Conservation (phyloP, 352 stramenopile species). For the Phytophthora hybrid region DNA sequence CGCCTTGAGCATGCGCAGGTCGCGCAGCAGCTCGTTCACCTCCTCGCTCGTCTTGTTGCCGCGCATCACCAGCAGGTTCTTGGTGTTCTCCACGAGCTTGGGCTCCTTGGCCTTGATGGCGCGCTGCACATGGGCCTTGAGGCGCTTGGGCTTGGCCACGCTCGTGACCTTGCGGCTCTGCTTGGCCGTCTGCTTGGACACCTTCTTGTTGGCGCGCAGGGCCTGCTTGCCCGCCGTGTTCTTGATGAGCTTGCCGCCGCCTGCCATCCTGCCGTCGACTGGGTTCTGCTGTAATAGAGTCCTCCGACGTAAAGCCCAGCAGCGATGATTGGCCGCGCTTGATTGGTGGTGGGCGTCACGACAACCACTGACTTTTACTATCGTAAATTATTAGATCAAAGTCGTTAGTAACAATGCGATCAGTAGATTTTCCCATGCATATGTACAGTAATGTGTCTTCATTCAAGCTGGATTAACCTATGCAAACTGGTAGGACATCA, state of each 20-base stretch:
- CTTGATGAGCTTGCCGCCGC: slow-evolving; percentile 74
- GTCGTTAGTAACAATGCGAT: not conserved
- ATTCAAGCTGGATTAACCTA: too few species aligned
- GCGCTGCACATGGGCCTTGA: slow-evolving; percentile 84
- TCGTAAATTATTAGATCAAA: not conserved
- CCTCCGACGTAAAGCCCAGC: too few species aligned
- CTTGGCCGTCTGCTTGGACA: slow-evolving; percentile 73
- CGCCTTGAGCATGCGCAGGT: slow-evolving; percentile 90
- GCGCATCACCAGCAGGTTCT: slow-evolving; percentile 89
- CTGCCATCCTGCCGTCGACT: slow-evolving; percentile 54
- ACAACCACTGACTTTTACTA: not conserved
- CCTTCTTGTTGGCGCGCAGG: slow-evolving; percentile 70
- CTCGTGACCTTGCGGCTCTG: slow-evolving; percentile 77
- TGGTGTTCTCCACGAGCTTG: slow-evolving; percentile 94
- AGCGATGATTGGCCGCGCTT: slow-evolving; percentile 40
- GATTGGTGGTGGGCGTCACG: slow-evolving; percentile 50
- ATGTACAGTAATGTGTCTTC: too few species aligned
- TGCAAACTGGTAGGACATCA: too few species aligned
- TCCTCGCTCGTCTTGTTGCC: slow-evolving; percentile 91
- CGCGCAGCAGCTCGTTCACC: slow-evolving; percentile 82
- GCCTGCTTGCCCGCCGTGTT: slow-evolving; percentile 75
- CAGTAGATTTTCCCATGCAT: not conserved
- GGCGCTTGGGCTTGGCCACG: slow-evolving; percentile 78
- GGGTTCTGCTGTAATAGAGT: slow-evolving; percentile 20
- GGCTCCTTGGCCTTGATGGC: slow-evolving; percentile 90